Conservation (phyloP, 2,329 filamentous ascomycete genomes). For the Hymenoscyphus infarciens region DNA sequence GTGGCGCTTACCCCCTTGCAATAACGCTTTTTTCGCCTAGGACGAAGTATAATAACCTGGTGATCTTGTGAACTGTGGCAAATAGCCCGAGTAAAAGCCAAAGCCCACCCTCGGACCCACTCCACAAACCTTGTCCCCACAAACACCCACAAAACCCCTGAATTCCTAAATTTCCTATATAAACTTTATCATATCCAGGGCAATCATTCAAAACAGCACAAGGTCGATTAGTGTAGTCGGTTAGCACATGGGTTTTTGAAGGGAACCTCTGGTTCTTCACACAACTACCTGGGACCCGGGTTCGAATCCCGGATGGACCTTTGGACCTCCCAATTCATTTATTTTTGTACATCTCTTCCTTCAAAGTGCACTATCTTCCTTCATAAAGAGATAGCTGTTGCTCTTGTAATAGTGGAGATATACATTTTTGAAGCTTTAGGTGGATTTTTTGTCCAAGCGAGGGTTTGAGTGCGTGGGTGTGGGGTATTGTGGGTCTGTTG, state of each 20-base stretch:
- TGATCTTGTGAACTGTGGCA: too few relatives aligned
- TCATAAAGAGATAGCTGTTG: neutral
- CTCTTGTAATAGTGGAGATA: neutral
- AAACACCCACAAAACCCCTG: too few relatives aligned
- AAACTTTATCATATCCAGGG: accelerated
- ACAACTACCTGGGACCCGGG: neutral
- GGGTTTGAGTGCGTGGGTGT: neutral
- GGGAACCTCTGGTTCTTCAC: neutral
- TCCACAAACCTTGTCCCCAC: too few relatives aligned
- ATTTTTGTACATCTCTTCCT: too few relatives aligned
- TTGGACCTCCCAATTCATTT: neutral
- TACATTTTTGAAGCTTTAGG: neutral
- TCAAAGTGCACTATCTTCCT: neutral
- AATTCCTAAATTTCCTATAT: too few relatives aligned
- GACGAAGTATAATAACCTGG: too few relatives aligned
- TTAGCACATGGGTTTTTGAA: slow-evolving; percentile 5
- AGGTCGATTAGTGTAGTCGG: slow-evolving; percentile 4
- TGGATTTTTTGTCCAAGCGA: neutral
- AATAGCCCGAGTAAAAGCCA: too few relatives aligned
- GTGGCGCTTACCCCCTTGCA: too few relatives aligned
- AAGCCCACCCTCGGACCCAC: too few relatives aligned
- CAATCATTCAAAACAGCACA: neutral
- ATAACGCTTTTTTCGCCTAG: too few relatives aligned
- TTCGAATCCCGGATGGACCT: slow-evolving; percentile 4
- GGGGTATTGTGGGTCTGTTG: neutral